Base-by-base conservation (phyloP, 306 rosid genomes). In the Purshia tridentata region DNA sequence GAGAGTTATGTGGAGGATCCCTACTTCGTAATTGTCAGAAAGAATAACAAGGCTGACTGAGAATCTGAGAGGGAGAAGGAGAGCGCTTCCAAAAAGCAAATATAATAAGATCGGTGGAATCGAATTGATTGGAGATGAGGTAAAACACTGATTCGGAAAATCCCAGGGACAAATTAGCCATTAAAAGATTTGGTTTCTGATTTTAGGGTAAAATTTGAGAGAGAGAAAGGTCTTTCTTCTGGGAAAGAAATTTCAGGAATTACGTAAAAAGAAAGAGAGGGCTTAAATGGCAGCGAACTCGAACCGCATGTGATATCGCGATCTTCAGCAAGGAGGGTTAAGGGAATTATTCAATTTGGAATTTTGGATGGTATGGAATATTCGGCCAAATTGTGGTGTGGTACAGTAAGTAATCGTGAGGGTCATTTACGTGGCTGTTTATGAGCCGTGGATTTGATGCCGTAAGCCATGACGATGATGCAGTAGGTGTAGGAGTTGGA, bases 81-180 rank as follows among this genome's bases (percentile, higher is more conserved):
- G 49, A 78, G 52, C 53, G 75, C 18, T 67, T 82, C 64, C 65
- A 10, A 55, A 44, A 20, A 20, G 74, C 57, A 72, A 68, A 70
- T 46, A 72, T 54, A 77, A 73, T 47, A 71, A 75, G 80, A 82
- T 69, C 56, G 61, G 76, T 4, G 41, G 79, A 86, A 89, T 80
- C 76, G 77, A 81, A 67, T 23, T 66, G 90, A 61, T 77, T 54
- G 1, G 78, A 73, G 82, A 69, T 46, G 54, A 72, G 78, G 69
- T 61, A 67, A 74, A 56, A 51, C 78, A 51, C 44, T 35, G 46
- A 72, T 22, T 73, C 53, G 35, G 81, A 71, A 79, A 76, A 81
- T 63, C 86, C 60, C 49, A 47, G 63, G 71, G 87, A 82, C 72
- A 83, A 89, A 77, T 47, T 61, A 82, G 87, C 96, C 97, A 91